A percentile compares a stretch with the other conserved stretches of the same genome.
phyloP scores from a whole-genome alignment of 192 early-diverging fungal genomes.

The Phlyctochytrium planicorne region DNA sequence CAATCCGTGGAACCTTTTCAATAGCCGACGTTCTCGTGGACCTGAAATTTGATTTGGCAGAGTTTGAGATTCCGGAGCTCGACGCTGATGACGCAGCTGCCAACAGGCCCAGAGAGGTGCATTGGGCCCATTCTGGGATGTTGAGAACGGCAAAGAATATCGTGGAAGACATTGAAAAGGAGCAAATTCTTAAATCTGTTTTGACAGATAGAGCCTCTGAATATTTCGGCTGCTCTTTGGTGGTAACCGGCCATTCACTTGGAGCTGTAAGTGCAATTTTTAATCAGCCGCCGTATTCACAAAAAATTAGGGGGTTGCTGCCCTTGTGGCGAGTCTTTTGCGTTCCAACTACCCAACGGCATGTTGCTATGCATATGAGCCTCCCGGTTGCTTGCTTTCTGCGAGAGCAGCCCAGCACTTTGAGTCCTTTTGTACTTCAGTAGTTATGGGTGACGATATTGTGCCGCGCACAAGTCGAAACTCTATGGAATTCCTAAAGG shows the following conservation, averaged over 20 bases:
- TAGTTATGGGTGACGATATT: constrained; percentile 22
- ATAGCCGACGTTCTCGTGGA: constrained; percentile 35
- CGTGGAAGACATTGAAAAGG: constrained; percentile 17
- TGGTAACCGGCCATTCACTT: background rate
- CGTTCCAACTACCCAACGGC: constrained; percentile 6
- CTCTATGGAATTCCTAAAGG: constrained; percentile 15
- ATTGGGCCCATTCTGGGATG: constrained; percentile 9
- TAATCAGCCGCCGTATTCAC: too few relatives aligned
- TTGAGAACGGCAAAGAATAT: constrained; percentile 24
- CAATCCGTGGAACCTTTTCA: constrained; percentile 39
- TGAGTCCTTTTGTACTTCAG: constrained; percentile 21
- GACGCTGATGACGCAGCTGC: background rate
- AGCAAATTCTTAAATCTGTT: background rate
- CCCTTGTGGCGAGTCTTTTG: background rate
- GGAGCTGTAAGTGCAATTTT: background rate
- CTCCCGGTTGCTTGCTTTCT: constrained; percentile 17
- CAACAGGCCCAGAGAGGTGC: background rate
- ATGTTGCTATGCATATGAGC: constrained; percentile 24
- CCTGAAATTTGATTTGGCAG: constrained; percentile 29
- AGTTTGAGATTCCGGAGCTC: constrained; percentile 33
- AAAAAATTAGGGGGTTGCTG: background rate
- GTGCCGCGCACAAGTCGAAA: constrained; percentile 13
- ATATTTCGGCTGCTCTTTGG: background rate
- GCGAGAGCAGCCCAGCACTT: constrained; percentile 5
- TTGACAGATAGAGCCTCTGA: background rate